These are phyloP conservation scores for Marasmius sp. DNA, from an alignment of 1,284 basidiomycete species.

Conservation along the genomic window DNA sequence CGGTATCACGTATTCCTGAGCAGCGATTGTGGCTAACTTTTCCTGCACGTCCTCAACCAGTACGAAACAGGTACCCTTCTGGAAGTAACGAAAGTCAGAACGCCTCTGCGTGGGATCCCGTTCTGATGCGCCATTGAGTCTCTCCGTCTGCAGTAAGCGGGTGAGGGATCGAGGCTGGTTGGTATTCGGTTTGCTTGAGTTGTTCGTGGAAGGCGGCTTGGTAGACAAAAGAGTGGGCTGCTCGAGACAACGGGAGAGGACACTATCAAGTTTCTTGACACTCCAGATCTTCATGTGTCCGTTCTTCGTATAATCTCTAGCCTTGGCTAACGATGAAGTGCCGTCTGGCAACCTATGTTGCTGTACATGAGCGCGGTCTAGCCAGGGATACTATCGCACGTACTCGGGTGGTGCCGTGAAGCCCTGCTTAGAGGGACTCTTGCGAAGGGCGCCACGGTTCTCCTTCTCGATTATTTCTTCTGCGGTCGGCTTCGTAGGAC, in stretches of 20 bases:
- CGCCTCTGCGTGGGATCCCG: conserved; percentile 88
- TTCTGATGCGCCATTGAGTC: conserved; percentile 86
- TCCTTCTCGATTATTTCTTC: conserved; percentile 58
- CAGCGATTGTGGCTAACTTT: conserved; percentile 71
- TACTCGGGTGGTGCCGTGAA: conserved; percentile 48
- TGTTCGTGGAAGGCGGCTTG: background rate
- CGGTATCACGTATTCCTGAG: conserved; percentile 60
- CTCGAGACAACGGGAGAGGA: conserved; percentile 60
- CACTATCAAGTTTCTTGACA: conserved; percentile 72
- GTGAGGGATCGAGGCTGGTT: conserved; percentile 38
- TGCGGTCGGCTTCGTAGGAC: background rate
- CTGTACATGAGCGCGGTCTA: background rate
- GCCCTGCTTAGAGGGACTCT: conserved; percentile 62
- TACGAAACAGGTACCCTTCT: conserved; percentile 76
- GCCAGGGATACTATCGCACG: conserved; percentile 20
- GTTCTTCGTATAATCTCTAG: conserved; percentile 52
- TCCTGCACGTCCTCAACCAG: conserved; percentile 89
- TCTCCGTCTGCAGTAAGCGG: conserved; percentile 83
- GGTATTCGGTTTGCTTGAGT: conserved; percentile 4
- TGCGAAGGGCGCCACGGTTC: conserved; percentile 45
- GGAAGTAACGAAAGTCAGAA: conserved; percentile 89
- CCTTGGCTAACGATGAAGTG: conserved; percentile 66
- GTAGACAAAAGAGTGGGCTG: conserved; percentile 18
- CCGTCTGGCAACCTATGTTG: conserved; percentile 6
- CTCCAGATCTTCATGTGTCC: conserved; percentile 86